Conservation (phyloP, 163 green algal species). For the Chlamydomonas reinhardtii region DNA sequence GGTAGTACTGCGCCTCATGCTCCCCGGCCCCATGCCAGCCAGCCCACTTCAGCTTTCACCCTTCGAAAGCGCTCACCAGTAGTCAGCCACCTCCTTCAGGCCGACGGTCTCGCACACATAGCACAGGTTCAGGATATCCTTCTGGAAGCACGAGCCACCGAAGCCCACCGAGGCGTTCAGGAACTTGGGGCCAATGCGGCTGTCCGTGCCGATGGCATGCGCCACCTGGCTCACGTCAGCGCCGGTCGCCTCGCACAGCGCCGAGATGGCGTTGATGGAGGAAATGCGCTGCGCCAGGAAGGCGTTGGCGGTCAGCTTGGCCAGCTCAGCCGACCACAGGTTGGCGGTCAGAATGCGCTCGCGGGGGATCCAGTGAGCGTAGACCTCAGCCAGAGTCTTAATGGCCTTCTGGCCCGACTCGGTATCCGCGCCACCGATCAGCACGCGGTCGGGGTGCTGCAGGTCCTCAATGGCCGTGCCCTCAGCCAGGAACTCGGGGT, state of each 20-base stretch:
- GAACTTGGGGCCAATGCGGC: slow-evolving; percentile 97
- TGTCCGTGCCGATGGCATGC: slow-evolving; percentile 94
- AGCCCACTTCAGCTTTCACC: too few relatives aligned
- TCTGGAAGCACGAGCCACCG: slow-evolving; percentile 99
- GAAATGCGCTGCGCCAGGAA: slow-evolving; percentile 99
- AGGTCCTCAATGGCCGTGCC: slow-evolving; percentile 98
- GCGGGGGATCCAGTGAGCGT: slow-evolving; percentile 95
- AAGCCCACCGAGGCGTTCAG: slow-evolving; percentile 98
- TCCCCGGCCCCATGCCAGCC: too few relatives aligned
- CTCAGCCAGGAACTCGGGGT: slow-evolving; percentile 99
- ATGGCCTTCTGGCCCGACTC: slow-evolving; percentile 79
- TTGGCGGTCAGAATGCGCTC: slow-evolving; percentile 96
- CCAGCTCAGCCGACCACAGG: slow-evolving; percentile 98
- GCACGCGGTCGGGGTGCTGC: slow-evolving; percentile 90
- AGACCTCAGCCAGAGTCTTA: slow-evolving; percentile 84
- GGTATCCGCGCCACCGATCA: slow-evolving; percentile 92
- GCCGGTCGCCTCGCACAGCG: slow-evolving; percentile 96
- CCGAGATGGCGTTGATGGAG: slow-evolving; percentile 98
- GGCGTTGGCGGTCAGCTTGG: slow-evolving; percentile 99
- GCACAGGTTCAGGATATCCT: slow-evolving; percentile 99
- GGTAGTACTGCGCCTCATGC: too few relatives aligned
- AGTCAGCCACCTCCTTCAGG: slow-evolving; percentile 94
- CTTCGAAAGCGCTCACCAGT: slow-evolving; percentile 70
- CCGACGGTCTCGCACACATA: slow-evolving; percentile 99
- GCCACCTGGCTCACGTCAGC: slow-evolving; percentile 86